Evolutionary conservation across 148 eudicot species (phyloP), one percentile per base, ranked within the genome.

Genomic region (Oxyria digyna): DNA sequence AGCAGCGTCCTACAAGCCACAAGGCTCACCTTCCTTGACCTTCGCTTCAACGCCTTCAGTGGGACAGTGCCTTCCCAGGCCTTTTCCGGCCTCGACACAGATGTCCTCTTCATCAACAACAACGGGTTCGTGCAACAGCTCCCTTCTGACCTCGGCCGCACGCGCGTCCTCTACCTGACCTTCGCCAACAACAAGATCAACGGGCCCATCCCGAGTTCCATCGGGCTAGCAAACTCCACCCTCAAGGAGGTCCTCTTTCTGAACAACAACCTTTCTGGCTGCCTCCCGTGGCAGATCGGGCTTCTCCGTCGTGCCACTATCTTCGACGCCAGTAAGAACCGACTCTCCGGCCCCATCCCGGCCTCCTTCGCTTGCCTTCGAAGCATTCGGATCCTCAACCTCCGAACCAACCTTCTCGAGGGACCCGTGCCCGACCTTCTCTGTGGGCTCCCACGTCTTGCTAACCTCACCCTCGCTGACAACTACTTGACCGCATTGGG

Each of bases 381-480:
- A 76, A 85, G 81, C 67, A 54, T 93, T 24, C 86, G 87, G 62
- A 82, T 87, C 73, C 73, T 93, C 1, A 83, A 89, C 45, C 85
- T 93, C 15, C 90, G 86, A 0, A 85, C 86, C 66, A 93, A 93
- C 54, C 48, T 63, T 14, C 78, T 93, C 54, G 86, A 95, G 0
- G 98, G 96, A 0, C 71, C 48, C 1, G 76, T 89, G 2, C 96
- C 95, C 0, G 82, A 73, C 0, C 29, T 46, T 11, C 68, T 93
- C 0, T 93, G 98, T 38, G 63, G 38, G 64, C 79, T 93, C 3
- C 88, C 89, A 0, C 76, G 50, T 1, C 69, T 93, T n/a, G 76
- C 84, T 63, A 93, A 93, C 67, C 89, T 89, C 33, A 89, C 96
- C 0, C 88, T 81, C 62, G 81, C 89, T 0, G 81, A 49, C 63